Base-by-base conservation (phyloP, 352 stramenopile genomes). In the Thalassiosira mediterranea region DNA sequence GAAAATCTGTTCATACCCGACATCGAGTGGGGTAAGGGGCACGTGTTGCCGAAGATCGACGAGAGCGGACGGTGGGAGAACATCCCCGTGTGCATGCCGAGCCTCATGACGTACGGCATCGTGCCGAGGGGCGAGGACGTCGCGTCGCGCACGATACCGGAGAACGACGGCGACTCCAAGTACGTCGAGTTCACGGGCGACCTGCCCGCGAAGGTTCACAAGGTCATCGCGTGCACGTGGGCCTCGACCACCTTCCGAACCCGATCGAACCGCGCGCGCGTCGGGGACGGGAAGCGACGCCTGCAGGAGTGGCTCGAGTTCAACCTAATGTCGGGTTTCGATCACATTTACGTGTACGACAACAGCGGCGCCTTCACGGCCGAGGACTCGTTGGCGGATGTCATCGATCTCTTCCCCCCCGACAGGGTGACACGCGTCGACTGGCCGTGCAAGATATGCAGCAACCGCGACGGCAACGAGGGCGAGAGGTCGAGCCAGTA, bases 331-430 rank as follows among this genome's bases (percentile, higher is more conserved):
- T 40, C 86, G 15, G 87, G 87, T 10, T 90, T 91, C 66, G 84
- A 92, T 70, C 87, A 93, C 61, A 81, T 93, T 54, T 93, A 91
- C 59, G 70, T 91, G 2, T 93, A 90, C 46, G 87, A 93, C 67
- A 93, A 93, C 58, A 85, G 64, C 26, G 79, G 71, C 13, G 87
- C 87, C 28, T 88, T 88, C 60, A 82, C 75, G 19, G 80, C 86
- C 32, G 56, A 83, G 51, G 82, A 78, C 17, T 88, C 79, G 2
- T 67, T 93, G 31, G 76, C 87, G 42, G 72, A 83, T 46, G 65
- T 90, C 34, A 81, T 79, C 26, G 65, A 86, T 59, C 57, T 89
- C 13, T 93, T 91, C 70, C 57, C 54, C 49, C 76, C 77, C 5
- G 74, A 76, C 28, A 69, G 89, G 49, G 81, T 90, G 1, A 90